Percentiles rank a stretch among this genome's conserved stretches.
Evolutionary conservation across 139 green algal genomes (phyloP).

Genomic region (Mychonastes homosphaera): DNA sequence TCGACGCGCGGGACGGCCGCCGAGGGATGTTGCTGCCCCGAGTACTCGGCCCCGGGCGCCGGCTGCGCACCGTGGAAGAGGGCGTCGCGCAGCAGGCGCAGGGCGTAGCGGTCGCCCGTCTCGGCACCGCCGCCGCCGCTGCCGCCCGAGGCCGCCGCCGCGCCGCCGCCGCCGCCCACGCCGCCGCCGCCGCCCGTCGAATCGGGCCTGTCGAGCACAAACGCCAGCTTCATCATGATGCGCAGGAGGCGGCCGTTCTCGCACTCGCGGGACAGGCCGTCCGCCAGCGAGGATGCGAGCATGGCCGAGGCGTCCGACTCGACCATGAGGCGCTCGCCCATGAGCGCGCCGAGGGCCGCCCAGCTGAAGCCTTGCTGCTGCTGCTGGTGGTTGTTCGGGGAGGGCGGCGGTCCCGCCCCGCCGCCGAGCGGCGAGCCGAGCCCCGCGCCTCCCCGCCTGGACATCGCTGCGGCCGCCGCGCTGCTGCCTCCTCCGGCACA

Average conservation of each 20-base stretch:
- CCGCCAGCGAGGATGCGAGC: constrained; percentile 27
- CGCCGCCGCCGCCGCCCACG: background rate
- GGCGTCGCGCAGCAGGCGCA: constrained; percentile 90
- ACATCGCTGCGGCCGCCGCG: too few species aligned
- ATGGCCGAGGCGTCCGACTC: constrained; percentile 48
- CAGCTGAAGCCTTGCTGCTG: too few species aligned
- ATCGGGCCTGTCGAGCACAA: constrained; percentile 63
- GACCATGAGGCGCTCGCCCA: constrained; percentile 60
- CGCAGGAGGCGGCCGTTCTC: constrained; percentile 84
- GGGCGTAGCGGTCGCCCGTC: constrained; percentile 72
- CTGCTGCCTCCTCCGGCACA: too few species aligned
- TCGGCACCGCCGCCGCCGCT: constrained; percentile 21
- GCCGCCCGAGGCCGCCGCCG: background rate
- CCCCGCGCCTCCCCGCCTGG: too few species aligned
- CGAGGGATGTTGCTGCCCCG: constrained; percentile 12
- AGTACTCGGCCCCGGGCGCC: constrained; percentile 51
- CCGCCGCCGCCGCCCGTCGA: constrained; percentile 18
- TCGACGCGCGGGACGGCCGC: constrained; percentile 59
- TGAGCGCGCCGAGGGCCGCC: constrained; percentile 37
- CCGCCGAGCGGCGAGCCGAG: too few species aligned
- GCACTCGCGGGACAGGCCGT: constrained; percentile 63
- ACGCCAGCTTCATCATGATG: constrained; percentile 67
- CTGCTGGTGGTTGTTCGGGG: too few species aligned
- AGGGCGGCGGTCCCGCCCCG: too few species aligned
- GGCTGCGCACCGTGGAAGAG: too few species aligned